A percentile compares a stretch with the other conserved stretches of the same genome.
phyloP scores from a whole-genome alignment of 73 alveolate genomes.

The Strombidium stylifer region DNA sequence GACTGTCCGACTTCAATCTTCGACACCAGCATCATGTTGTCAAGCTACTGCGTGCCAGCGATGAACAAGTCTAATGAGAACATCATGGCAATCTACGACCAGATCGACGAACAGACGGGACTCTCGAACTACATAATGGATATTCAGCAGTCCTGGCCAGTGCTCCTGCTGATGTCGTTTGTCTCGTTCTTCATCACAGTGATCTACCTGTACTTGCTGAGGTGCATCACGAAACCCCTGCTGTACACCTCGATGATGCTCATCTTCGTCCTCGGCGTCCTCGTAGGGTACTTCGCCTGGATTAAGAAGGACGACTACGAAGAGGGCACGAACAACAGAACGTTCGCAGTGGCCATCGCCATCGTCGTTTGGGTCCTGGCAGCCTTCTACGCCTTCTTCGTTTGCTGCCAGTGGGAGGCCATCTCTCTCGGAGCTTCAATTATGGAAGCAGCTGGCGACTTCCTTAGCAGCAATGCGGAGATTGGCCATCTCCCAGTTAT shows the following conservation, averaged over 20 bases:
- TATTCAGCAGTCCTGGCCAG: conserved; percentile 59
- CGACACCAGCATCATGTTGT: too few relatives aligned
- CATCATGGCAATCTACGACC: neutral
- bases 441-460: conserved; percentile 88
- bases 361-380: conserved; percentile 57
- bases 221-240: conserved; percentile 56
- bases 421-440: conserved; percentile 94
- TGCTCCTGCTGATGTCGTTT: conserved; percentile 44
- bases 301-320: conserved; percentile 8
- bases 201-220: conserved; percentile 50
- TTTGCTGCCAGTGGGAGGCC: conserved; percentile 85
- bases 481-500: conserved; percentile 91
- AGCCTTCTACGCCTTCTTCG: conserved; percentile 57
- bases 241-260: conserved; percentile 56
- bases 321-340: conserved; percentile 12
- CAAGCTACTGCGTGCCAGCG: conserved; percentile 21
- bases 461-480: conserved; percentile 70
- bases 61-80: neutral
- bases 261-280: conserved; percentile 21
- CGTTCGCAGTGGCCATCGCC: conserved; percentile 37
- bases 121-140: conserved; percentile 55
- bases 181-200: conserved; percentile 32
- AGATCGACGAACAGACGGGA: too few relatives aligned
- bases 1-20: too few relatives aligned
- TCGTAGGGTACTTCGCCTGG: conserved; percentile 45